Evolutionary conservation across 2,329 filamentous ascomycete species (phyloP), one percentile per base, ranked within the genome.

Genomic region (Apiospora kogelbergensis): DNA sequence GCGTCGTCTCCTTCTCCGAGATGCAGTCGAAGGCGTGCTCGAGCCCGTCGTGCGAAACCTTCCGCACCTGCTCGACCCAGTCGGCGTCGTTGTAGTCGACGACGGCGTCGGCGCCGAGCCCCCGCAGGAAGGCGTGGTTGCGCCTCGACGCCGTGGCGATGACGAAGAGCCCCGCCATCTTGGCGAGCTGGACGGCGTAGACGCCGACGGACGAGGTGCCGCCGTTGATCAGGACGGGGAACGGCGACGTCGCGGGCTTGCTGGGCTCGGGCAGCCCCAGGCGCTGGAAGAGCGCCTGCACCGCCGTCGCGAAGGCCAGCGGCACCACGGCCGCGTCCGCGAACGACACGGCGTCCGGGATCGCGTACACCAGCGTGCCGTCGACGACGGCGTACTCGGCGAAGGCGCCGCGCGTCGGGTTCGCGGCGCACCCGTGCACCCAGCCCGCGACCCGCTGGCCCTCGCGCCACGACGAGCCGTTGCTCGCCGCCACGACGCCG

Each of bases 41-140:
- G 9, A 79, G 73, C 0, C 85, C 85, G 72, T 90, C 88, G 0
- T 89, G 89, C 5, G 87, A 89, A 46, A 94, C 75, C 72, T 86
- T 86, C 80, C 90, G 90, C 33, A 93, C 90, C 72, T 88, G 80
- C 5, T 80, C 80, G 20, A 82, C 79, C 78, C 86, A 83, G 37
- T 83, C 79, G 6, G 81, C 76, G 48, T 87, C 80, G 5, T 82
- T 83, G 75, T 78, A 78, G 66, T 78, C 75, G n/a, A 78, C 68
- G 5, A 72, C 72, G 20, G 70, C 74, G 40, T 78, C 75, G 6
- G 73, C 75, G 42, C 76, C 75, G 2, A 75, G 69, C 6, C 70
- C 67, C 44, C 66, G 71, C 6, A 78, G 73, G 11, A 75, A 57
- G 17, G 70, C 74, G 65, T 76, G 75, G 70, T 78, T 76, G 57